phyloP scores from a whole-genome alignment of 2,329 filamentous ascomycete species.

The Didymella arachidicola region DNA sequence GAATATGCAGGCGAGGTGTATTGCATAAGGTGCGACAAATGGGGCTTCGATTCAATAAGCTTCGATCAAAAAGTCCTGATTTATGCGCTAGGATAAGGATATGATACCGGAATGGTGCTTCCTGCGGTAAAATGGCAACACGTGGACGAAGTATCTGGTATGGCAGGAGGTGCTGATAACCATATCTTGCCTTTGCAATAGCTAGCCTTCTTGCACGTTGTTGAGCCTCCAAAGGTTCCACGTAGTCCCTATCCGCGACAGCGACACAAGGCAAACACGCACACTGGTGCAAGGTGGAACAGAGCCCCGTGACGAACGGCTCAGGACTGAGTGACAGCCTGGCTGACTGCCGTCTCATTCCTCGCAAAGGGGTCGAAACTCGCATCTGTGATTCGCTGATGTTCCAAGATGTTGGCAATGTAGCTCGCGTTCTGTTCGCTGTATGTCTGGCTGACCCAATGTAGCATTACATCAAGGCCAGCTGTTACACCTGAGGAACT shows the following conservation, averaged over 20 bases:
- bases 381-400: constrained; percentile 61
- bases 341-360: constrained; percentile 21
- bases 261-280: constrained; percentile 4
- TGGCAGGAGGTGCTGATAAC: background rate
- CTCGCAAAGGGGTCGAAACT: constrained; percentile 63
- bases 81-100: background rate
- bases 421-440: constrained; percentile 60
- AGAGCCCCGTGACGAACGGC: background rate
- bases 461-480: constrained; percentile 66
- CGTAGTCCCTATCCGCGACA: background rate
- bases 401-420: constrained; percentile 64
- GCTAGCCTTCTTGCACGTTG: background rate
- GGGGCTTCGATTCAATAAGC: background rate
- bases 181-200: background rate
- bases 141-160: background rate
- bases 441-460: constrained; percentile 62
- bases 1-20: constrained; percentile 2
- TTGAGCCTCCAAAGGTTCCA: background rate
- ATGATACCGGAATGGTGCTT: background rate
- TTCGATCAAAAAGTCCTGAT: constrained; percentile 2
- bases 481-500: constrained; percentile 68
- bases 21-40: constrained; percentile 6
- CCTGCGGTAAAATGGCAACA: background rate
- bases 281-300: background rate
- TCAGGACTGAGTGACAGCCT: background rate